Conservation (phyloP, 1,284 basidiomycete genomes). For the Rhodotorula sp. region DNA sequence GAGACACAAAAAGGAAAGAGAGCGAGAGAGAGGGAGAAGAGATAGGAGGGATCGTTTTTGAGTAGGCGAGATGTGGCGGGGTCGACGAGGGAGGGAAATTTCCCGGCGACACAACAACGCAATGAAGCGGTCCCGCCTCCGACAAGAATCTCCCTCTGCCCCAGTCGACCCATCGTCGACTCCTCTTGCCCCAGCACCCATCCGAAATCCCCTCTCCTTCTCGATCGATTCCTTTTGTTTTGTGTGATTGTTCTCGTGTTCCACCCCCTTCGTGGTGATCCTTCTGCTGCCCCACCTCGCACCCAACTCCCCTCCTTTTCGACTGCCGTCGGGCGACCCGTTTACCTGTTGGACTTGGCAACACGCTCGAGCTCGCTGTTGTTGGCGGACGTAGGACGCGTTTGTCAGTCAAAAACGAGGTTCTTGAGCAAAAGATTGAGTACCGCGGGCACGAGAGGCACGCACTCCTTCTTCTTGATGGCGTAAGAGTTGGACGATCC, state of each 20-base stretch:
- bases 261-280: background rate
- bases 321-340: background rate
- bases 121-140: too few species aligned
- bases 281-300: background rate
- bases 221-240: too few species aligned
- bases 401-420: background rate
- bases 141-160: too few species aligned
- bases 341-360: slow-evolving; percentile 36
- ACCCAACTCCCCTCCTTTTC: too few species aligned
- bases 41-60: background rate
- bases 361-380: slow-evolving; percentile 34
- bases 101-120: too few species aligned
- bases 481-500: slow-evolving; percentile 99
- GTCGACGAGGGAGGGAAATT: too few species aligned
- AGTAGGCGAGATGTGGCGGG: background rate
- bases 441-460: slow-evolving; percentile 50
- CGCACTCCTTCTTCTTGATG: slow-evolving; percentile 78
- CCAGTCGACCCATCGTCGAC: too few species aligned
- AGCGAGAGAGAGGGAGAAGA: background rate
- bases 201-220: too few species aligned
- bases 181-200: too few species aligned
- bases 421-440: background rate
- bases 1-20: too few species aligned
- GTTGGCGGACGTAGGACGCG: too few species aligned
- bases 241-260: too few species aligned